These are phyloP conservation scores for Globisporangium splendens DNA, from an alignment of 352 stramenopile species.

Conservation along the genomic window DNA sequence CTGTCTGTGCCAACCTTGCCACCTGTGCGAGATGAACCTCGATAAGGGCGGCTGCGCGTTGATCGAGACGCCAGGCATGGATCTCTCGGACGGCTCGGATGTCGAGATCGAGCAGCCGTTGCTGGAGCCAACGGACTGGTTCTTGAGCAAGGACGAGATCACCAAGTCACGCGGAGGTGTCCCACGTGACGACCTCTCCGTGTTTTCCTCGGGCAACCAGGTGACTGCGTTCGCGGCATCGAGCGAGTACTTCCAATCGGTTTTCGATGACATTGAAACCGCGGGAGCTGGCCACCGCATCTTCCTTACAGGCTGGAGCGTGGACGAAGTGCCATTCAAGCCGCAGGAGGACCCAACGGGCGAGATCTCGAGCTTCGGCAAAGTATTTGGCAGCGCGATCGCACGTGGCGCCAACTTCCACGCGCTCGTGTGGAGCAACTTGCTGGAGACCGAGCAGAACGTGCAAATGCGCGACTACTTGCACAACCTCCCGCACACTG, in stretches of 20 bases:
- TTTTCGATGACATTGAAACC: constrained; percentile 41
- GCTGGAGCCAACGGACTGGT: constrained; percentile 53
- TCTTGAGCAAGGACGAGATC: constrained; percentile 60
- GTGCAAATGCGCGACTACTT: constrained; percentile 48
- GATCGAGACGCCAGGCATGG: constrained; percentile 13
- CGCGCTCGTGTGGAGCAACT: constrained; percentile 61
- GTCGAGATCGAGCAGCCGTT: constrained; percentile 29
- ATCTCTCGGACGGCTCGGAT: constrained; percentile 23
- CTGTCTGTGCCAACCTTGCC: constrained; percentile 40
- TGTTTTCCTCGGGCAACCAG: constrained; percentile 44
- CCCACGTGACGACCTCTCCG: constrained; percentile 33
- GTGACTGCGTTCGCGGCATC: constrained; percentile 39
- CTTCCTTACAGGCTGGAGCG: constrained; percentile 58
- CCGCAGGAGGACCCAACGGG: constrained; percentile 23
- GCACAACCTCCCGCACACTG: constrained; percentile 27
- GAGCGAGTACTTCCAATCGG: constrained; percentile 42
- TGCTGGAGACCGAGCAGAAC: constrained; percentile 53
- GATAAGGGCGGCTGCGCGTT: constrained; percentile 18
- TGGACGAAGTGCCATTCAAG: constrained; percentile 58
- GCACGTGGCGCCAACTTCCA: constrained; percentile 40
- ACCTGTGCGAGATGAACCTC: constrained; percentile 31
- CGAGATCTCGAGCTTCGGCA: constrained; percentile 31
- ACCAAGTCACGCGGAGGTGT: constrained; percentile 36
- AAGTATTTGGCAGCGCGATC: constrained; percentile 27
- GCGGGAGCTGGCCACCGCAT: constrained; percentile 31